A percentile compares a stretch with the other conserved stretches of the same genome.
Conservation (phyloP, 176 grass and related monocot genomes). For the Oryza rufipogon region DNA sequence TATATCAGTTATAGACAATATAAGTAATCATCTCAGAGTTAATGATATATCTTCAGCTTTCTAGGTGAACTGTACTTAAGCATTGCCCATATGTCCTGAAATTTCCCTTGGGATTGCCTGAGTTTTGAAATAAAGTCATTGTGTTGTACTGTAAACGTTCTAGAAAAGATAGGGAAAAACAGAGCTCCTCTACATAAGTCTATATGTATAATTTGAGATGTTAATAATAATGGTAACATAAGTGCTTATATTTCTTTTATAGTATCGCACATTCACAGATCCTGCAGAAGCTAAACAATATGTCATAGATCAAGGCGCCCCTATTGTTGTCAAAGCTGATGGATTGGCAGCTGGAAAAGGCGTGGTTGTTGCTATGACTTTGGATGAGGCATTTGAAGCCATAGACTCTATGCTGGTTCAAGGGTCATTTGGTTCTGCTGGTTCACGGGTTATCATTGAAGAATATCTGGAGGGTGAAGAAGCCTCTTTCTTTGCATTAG, state of each 20-base stretch:
- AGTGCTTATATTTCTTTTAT: constrained; percentile 24
- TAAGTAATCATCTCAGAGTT: background rate
- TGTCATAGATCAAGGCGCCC: constrained; percentile 63
- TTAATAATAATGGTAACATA: background rate
- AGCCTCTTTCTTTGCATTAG: constrained; percentile 94
- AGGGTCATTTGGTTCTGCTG: constrained; percentile 79
- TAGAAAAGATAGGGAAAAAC: background rate
- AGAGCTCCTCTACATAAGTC: background rate
- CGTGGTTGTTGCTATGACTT: constrained; percentile 76
- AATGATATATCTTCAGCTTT: background rate
- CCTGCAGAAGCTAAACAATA: constrained; percentile 73
- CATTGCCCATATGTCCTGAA: background rate
- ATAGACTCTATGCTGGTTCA: constrained; percentile 86
- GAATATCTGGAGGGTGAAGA: constrained; percentile 96
- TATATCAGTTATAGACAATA: background rate
- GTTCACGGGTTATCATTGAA: constrained; percentile 79
- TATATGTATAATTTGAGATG: constrained; percentile 8
- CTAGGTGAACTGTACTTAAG: background rate
- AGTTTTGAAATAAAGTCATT: background rate
- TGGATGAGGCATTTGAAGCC: constrained; percentile 67
- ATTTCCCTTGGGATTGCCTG: background rate
- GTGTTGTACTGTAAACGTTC: background rate
- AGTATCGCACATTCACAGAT: constrained; percentile 82
- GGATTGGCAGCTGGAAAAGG: constrained; percentile 90
- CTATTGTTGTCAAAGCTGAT: constrained; percentile 91